Base-by-base conservation (phyloP, 78 protist genomes). In the Emiliania huxleyi region DNA sequence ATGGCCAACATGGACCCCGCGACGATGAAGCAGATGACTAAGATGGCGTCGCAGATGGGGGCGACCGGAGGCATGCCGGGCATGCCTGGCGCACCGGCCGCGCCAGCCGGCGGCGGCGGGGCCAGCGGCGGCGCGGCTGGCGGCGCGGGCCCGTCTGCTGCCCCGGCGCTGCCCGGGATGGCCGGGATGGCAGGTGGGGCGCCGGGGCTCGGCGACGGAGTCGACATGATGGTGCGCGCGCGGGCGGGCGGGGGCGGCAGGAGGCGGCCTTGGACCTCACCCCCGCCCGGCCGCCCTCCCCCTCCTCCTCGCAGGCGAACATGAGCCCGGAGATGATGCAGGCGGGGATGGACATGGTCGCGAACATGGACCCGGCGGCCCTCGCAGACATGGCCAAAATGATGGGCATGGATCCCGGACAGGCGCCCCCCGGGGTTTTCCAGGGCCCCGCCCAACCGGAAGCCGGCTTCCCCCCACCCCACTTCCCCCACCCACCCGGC, bases 1-100 rank as follows among this genome's bases (percentile, higher is more conserved):
- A 62, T 62, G 75, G 75, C 75, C 75, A 62, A 62, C 75, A 62
- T 62, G 75, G 75, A 62, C 75, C 75, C 75, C 5, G 23, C n/a
- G 29, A 62, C 33, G 75, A 62, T 62, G 23, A 62, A 62, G 75
- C 11, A 62, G n/a, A 62, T 62, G 75, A 21, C 75, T 15, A 62
- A 62, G 33, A 62, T 62, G 75, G 75, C 75, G n/a, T 62, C 75
- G 23, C 75, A 62, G 75, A 21, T 21, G 75, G 75, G n/a, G 33
- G 75, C 37, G 75, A 26, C 33, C 29, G 62, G 29, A 8, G 62
- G 62, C 62, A 15, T 15, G 62, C 8, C 62, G 62, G 62, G 62
- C n/a, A n/a, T n/a, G n/a, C n/a, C n/a, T n/a, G n/a, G n/a, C n/a
- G n/a, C n/a, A n/a, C 8, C 62, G 62, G 62, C 29, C 62, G 29